phyloP scores from a whole-genome alignment of 192 early-diverging fungal species.

The Spizellomyces punctatus region DNA sequence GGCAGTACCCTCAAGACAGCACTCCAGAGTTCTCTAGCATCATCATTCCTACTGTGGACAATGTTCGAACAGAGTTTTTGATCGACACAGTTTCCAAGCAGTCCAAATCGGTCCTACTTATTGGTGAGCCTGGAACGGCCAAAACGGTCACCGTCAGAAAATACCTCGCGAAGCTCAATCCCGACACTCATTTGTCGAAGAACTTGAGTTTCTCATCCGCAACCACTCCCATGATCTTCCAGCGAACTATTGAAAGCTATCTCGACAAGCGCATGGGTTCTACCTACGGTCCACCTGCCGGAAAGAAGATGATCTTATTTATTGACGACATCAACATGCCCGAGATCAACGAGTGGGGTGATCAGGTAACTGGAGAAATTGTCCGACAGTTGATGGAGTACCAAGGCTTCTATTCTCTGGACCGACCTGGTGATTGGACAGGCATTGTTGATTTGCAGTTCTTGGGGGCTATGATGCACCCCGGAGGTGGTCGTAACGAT shows the following conservation, averaged over 20 bases:
- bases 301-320: constrained; percentile 68
- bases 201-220: constrained; percentile 64
- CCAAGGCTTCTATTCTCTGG: constrained; percentile 67
- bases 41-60: constrained; percentile 68
- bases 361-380: constrained; percentile 66
- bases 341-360: constrained; percentile 72
- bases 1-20: constrained; percentile 57
- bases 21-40: constrained; percentile 69
- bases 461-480: constrained; percentile 69
- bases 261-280: constrained; percentile 70
- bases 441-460: constrained; percentile 64
- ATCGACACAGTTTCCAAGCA: constrained; percentile 63
- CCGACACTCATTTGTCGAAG: constrained; percentile 64
- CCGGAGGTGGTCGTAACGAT: constrained; percentile 67
- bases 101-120: constrained; percentile 58
- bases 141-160: constrained; percentile 65
- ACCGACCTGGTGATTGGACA: constrained; percentile 69
- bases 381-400: constrained; percentile 66
- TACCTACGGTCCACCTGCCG: constrained; percentile 66
- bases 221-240: constrained; percentile 67
- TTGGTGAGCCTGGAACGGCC: constrained; percentile 67
- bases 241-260: constrained; percentile 65
- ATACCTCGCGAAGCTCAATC: constrained; percentile 60
- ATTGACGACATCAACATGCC: constrained; percentile 72
- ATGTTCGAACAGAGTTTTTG: constrained; percentile 62